phyloP scores from a whole-genome alignment of 2,329 filamentous ascomycete genomes.

The Hypomyces rosellus region DNA sequence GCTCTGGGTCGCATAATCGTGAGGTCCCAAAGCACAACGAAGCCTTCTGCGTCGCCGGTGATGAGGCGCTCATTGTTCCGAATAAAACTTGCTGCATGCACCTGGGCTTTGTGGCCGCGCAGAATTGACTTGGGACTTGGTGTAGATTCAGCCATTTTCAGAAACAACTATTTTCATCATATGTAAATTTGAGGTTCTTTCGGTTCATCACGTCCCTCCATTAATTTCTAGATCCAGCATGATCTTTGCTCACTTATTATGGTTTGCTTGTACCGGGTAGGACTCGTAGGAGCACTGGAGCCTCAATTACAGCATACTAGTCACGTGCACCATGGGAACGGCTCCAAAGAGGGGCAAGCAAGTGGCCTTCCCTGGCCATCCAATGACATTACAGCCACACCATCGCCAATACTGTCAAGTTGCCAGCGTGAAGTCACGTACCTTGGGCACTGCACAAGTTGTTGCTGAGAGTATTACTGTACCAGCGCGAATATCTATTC shows the following conservation, averaged over 20 bases:
- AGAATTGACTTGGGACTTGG: conserved; percentile 57
- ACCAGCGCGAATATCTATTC: too few relatives aligned
- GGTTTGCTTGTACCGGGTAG: too few relatives aligned
- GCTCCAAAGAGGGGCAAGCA: too few relatives aligned
- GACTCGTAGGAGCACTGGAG: too few relatives aligned
- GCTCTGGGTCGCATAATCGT: conserved; percentile 72
- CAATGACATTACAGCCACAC: background rate
- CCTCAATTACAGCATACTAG: too few relatives aligned
- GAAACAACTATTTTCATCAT: background rate
- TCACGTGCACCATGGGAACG: too few relatives aligned
- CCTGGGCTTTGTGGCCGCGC: conserved; percentile 74
- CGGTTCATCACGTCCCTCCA: too few relatives aligned
- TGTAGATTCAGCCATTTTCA: conserved; percentile 20
- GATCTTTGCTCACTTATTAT: too few relatives aligned
- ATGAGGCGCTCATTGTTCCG: conserved; percentile 67
- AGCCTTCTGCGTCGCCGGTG: conserved; percentile 87
- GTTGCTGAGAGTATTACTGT: too few relatives aligned
- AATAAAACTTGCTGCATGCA: conserved; percentile 72
- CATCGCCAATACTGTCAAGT: background rate
- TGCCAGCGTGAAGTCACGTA: background rate
- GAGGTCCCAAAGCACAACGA: conserved; percentile 79
- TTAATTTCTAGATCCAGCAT: too few relatives aligned
- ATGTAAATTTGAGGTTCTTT: too few relatives aligned
- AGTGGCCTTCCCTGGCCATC: background rate
- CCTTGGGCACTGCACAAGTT: background rate